phyloP scores from a whole-genome alignment of 2,329 filamentous ascomycete species.

The Exophiala oligosperma region DNA sequence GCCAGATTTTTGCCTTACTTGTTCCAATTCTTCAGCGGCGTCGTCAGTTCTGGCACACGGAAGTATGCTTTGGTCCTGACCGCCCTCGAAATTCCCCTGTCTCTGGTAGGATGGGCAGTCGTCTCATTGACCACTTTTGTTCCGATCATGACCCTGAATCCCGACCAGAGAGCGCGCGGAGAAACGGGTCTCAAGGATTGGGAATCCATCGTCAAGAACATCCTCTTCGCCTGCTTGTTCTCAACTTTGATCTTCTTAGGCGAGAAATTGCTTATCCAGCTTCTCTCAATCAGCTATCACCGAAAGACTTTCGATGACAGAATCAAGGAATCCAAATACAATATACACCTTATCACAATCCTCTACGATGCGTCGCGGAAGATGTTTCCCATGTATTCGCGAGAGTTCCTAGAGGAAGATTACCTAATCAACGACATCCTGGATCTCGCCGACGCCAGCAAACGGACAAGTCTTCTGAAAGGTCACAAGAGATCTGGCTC shows the following conservation, averaged over 20 bases:
- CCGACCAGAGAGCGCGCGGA: constrained; percentile 33
- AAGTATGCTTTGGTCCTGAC: constrained; percentile 63
- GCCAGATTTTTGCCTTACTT: constrained; percentile 59
- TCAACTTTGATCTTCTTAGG: constrained; percentile 58
- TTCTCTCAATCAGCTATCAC: constrained; percentile 69
- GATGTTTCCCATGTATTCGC: constrained; percentile 89
- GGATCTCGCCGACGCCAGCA: constrained; percentile 65
- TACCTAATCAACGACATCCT: constrained; percentile 85
- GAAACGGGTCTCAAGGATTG: constrained; percentile 45
- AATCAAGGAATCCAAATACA: constrained; percentile 88
- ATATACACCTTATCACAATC: constrained; percentile 75
- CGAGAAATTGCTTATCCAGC: constrained; percentile 62
- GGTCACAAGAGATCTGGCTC: constrained; percentile 59
- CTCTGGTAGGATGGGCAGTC: constrained; percentile 61
- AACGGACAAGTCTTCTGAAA: constrained; percentile 31
- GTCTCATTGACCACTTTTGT: constrained; percentile 61
- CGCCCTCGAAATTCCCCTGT: constrained; percentile 61
- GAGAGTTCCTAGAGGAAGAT: constrained; percentile 88
- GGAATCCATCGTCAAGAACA: constrained; percentile 57
- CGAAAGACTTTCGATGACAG: constrained; percentile 64
- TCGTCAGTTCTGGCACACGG: constrained; percentile 63
- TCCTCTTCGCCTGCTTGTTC: constrained; percentile 59
- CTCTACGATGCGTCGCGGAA: constrained; percentile 88
- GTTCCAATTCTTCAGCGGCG: constrained; percentile 62
- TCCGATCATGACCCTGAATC: constrained; percentile 47